Evolutionary conservation across 164 flowering plant genomes (phyloP).

Genomic region (Umbilicus rupestris): DNA sequence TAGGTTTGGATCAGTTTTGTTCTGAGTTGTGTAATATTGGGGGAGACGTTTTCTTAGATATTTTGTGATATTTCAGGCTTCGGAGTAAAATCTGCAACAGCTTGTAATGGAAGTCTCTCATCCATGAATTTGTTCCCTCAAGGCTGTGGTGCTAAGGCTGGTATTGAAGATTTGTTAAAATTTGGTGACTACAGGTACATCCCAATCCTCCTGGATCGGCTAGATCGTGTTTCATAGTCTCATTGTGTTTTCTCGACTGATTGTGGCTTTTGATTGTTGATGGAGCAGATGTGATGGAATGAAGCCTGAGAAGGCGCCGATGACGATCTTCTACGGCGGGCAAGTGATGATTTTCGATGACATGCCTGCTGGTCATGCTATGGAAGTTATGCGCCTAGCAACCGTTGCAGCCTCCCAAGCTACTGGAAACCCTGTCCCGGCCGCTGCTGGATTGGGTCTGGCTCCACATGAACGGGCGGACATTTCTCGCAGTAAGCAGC

Average conservation of each 20-base stretch:
- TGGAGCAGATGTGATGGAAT: slow-evolving; percentile 9
- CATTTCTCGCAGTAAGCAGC: not conserved
- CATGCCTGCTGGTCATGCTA: slow-evolving; percentile 49
- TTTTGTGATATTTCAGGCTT: not conserved
- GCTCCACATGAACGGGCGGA: not conserved
- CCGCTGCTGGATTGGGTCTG: not conserved
- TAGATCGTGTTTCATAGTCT: not conserved
- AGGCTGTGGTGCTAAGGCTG: slow-evolving; percentile 20
- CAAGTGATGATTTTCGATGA: slow-evolving; percentile 50
- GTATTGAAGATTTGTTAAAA: slow-evolving; percentile 16
- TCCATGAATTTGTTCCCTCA: slow-evolving; percentile 40
- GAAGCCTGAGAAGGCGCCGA: slow-evolving; percentile 31
- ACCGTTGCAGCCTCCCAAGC: slow-evolving; percentile 14
- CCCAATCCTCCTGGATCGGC: too few relatives aligned
- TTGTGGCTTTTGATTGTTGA: not conserved
- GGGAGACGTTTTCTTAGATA: not conserved
- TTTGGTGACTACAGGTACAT: slow-evolving; percentile 23
- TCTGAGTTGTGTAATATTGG: too few relatives aligned
- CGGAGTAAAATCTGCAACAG: not conserved
- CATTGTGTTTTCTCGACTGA: slow-evolving; percentile 1
- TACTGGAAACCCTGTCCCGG: not conserved
- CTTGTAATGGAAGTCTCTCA: slow-evolving; percentile 10
- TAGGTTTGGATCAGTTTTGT: too few relatives aligned
- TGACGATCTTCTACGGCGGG: slow-evolving; percentile 69
- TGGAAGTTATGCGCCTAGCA: slow-evolving; percentile 53